These are phyloP conservation scores for Hortaea werneckii DNA, from an alignment of 2,329 filamentous ascomycete species.

Conservation along the genomic window DNA sequence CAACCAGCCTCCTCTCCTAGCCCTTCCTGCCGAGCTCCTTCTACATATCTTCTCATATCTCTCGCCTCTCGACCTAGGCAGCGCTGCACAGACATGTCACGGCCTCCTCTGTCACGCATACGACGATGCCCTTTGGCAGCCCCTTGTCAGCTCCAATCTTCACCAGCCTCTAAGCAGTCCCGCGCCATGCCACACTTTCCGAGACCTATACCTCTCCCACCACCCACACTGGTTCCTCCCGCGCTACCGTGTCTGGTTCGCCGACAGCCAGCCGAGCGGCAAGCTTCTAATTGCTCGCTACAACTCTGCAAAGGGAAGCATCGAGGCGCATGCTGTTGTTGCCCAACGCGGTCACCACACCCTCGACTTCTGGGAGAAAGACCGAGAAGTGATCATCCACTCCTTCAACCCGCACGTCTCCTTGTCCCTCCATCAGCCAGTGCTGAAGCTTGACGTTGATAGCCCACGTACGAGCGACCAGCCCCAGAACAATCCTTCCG, in stretches of 20 bases:
- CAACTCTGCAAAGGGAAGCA: conserved; percentile 60
- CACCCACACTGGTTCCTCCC: conserved; percentile 79
- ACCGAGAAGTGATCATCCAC: conserved; percentile 58
- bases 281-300: conserved; percentile 70
- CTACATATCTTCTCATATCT: conserved; percentile 61
- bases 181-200: conserved; percentile 53
- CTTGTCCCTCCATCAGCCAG: conserved; percentile 65
- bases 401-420: conserved; percentile 60
- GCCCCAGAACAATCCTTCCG: conserved; percentile 10
- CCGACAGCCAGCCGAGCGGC: conserved; percentile 61
- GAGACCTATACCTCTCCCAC: conserved; percentile 62
- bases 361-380: conserved; percentile 54
- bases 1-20: conserved; percentile 29
- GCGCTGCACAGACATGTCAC: conserved; percentile 52
- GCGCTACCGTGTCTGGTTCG: conserved; percentile 75
- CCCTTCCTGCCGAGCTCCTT: conserved; percentile 65
- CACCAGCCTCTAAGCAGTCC: conserved; percentile 46
- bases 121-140: conserved; percentile 63
- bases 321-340: conserved; percentile 69
- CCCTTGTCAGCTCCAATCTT: conserved; percentile 58
- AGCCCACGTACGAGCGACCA: conserved; percentile 12
- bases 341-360: conserved; percentile 49
- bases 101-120: conserved; percentile 47
- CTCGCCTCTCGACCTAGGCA: conserved; percentile 51
- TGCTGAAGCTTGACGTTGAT: conserved; percentile 37